Conservation (phyloP, 306 rosid genomes). For the Quercus glauca region DNA sequence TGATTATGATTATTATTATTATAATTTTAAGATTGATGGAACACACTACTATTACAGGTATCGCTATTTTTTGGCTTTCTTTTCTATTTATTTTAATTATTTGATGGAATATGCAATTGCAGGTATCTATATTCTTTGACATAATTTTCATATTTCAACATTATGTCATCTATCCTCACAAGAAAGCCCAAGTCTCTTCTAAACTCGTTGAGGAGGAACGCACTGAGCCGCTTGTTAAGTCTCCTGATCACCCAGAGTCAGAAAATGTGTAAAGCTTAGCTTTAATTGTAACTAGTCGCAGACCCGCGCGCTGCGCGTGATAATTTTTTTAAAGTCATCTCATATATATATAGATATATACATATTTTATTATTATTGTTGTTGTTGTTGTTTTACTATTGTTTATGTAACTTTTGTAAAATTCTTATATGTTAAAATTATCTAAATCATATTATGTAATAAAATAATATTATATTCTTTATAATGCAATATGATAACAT, state of each 20-base stretch:
- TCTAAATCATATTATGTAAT: no score
- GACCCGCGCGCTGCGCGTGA: fast-evolving
- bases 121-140: conserved; percentile 77
- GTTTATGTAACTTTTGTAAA: no score
- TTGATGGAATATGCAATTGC: conserved; percentile 28
- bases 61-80: conserved; percentile 3
- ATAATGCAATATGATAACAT: no score
- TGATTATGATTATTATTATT: not conserved
- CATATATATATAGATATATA: no score
- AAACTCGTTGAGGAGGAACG: conserved; percentile 36
- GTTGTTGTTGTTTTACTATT: no score
- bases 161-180: conserved; percentile 54
- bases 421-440: no score
- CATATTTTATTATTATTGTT: no score
- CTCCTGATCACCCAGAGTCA: conserved; percentile 16
- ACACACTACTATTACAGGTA: not conserved
- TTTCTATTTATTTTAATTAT: not conserved
- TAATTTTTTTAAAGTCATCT: no score
- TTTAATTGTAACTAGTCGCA: not conserved
- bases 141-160: conserved; percentile 72
- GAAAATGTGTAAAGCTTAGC: conserved; percentile 38
- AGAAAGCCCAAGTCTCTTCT: conserved; percentile 16
- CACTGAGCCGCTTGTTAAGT: conserved; percentile 40
- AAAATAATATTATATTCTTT: no score
- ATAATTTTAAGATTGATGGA: not conserved